Conservation (phyloP, 2,329 filamentous ascomycete species). For the Trichoderma sp. region DNA sequence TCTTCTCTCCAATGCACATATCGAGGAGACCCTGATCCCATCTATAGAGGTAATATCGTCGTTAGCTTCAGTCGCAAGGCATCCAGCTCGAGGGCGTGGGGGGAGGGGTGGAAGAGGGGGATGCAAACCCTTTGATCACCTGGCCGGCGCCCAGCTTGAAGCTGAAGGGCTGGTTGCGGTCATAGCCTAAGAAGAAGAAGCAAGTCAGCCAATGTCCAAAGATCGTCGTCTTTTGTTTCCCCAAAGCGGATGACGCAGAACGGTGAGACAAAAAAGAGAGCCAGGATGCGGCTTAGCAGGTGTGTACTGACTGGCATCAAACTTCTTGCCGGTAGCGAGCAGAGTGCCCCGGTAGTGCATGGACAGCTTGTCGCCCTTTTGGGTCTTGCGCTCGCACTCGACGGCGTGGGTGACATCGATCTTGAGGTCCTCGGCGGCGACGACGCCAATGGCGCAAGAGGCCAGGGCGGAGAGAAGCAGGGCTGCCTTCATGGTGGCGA, state of each 20-base stretch:
- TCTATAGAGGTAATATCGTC: constrained; percentile 45
- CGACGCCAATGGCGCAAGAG: constrained; percentile 54
- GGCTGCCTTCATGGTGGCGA: constrained; percentile 53
- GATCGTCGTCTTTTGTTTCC: neutral
- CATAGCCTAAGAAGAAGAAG: constrained; percentile 61
- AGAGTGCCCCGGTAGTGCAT: constrained; percentile 92
- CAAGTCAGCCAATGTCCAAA: neutral
- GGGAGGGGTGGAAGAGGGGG: neutral
- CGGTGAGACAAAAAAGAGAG: neutral
- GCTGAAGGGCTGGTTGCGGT: constrained; percentile 72
- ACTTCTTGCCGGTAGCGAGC: constrained; percentile 71
- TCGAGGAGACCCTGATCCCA: constrained; percentile 90
- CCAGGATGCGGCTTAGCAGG: neutral
- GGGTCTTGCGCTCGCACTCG: constrained; percentile 77
- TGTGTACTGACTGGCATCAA: constrained; percentile 68
- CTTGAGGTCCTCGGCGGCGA: constrained; percentile 66
- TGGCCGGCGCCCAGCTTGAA: constrained; percentile 80
- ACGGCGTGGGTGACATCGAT: constrained; percentile 76
- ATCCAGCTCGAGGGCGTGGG: neutral
- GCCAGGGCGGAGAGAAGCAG: constrained; percentile 56
- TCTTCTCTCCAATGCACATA: constrained; percentile 96
- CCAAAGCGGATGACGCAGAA: neutral
- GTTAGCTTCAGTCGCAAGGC: constrained; percentile 6
- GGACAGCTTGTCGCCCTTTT: constrained; percentile 75
- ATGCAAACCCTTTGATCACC: constrained; percentile 86